Evolutionary conservation across 1,284 basidiomycete genomes (phyloP).

Genomic region (Austropuccinia psidii): DNA sequence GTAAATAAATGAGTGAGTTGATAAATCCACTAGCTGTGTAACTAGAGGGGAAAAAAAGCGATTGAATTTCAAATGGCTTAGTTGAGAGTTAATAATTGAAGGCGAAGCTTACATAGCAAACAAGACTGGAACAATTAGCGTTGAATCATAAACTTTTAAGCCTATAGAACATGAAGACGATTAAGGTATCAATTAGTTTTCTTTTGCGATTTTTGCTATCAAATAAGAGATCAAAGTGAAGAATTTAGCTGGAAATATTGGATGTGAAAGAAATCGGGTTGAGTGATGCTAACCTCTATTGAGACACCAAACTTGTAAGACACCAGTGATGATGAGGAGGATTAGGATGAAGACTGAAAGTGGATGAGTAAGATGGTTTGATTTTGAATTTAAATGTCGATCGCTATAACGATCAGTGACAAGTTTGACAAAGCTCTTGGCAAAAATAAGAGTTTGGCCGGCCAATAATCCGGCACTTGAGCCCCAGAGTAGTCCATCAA

Average conservation of each 20-base stretch:
- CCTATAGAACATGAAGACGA: neutral
- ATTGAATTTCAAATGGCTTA: neutral
- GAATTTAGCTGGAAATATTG: neutral
- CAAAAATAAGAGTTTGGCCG: constrained; percentile 79
- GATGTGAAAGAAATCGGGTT: neutral
- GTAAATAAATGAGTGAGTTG: constrained; percentile 34
- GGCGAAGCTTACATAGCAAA: constrained; percentile 44
- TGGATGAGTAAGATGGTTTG: constrained; percentile 51
- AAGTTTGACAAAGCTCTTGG: constrained; percentile 58
- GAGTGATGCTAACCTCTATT: constrained; percentile 60
- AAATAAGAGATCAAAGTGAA: neutral
- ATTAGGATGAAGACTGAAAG: constrained; percentile 75
- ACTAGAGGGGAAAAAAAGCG: neutral
- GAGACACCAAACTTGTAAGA: constrained; percentile 80
- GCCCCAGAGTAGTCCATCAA: constrained; percentile 83
- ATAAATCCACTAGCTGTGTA: constrained; percentile 37
- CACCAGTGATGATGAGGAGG: constrained; percentile 66
- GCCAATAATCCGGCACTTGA: constrained; percentile 80
- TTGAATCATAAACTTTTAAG: constrained; percentile 51
- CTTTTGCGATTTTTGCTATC: too few species aligned
- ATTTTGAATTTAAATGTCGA: neutral
- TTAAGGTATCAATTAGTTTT: too few species aligned
- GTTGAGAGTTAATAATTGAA: neutral
- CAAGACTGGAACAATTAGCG: constrained; percentile 65
- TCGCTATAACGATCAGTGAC: constrained; percentile 10